Base-by-base conservation (phyloP, 2,329 filamentous ascomycete genomes). In the Hymenoscyphus repandus region DNA sequence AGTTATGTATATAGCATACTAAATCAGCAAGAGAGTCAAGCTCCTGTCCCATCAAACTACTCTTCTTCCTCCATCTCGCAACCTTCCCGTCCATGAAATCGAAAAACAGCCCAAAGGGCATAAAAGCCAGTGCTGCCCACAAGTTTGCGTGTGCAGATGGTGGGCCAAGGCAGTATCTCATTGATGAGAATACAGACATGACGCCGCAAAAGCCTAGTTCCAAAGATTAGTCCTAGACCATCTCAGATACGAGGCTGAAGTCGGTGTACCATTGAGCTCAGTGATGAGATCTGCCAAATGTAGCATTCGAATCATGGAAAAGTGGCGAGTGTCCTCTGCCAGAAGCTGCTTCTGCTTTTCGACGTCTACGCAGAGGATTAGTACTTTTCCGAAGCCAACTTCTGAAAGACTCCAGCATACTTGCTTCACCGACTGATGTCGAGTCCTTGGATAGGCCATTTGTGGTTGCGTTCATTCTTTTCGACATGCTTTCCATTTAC, bases 41-140 rank as follows among this genome's bases (percentile, higher is more conserved):
- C 71, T 99, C 93, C 70, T 96, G 92, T 11, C 93, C 93, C 92
- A 99, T 97, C 67, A 99, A 76, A 63, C 88, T 95, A 64, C 89
- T 93, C 84, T 96, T 99, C 73, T 90, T 86, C 68, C 93, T 83
- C 93, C 93, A 97, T 58, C 93, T 79, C 57, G 93, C 93, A 50
- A 99, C 91, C 68, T 91, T 93, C 66, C 93, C 93, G 69, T 99
- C 93, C 78, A 97, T 90, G 67, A 96, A 95, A 70, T 99, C 93
- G 69, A 97, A 97, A 75, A 97, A 96, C 11, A 97, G 76, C 5
- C 90, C 91, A 53, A 96, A 88, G 0, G 92, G 92, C 70, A 97
- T 87, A 70, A 96, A 89, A 4, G 75, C 81, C 44, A 99, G 81
- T 1, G 93, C 91, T 32, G 85, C 73, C 80, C 88, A 97, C 49